Evolutionary conservation across 2,329 filamentous ascomycete species (phyloP), one percentile per base, ranked within the genome.

Genomic region (Epichloe scottii): DNA sequence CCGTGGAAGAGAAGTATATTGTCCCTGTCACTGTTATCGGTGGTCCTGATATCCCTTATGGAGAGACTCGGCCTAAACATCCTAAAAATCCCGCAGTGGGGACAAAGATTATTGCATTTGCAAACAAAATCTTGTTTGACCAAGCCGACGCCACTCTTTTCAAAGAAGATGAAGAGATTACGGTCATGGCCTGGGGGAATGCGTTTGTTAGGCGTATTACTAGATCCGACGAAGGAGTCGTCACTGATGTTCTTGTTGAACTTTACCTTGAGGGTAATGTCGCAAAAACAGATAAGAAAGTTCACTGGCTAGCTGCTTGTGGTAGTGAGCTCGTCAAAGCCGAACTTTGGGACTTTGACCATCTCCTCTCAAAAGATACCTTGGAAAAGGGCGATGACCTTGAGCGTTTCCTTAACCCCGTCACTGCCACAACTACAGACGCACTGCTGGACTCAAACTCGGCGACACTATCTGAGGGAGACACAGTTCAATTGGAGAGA

Each of bases 1-100:
- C 81, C 40, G 76, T 94, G n/a, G 17, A 10, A 30, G 26, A 30
- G 26, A 30, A 30, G 26, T 10, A 30, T 30, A 10, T 30, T 30
- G 26, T 30, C 26, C 8, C 26, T 10, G 26, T 30, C 26, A 30
- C 26, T 30, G 26, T 30, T 10, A 10, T 30, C 26, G 48, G 48
- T 15, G 39, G 48, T 17, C 39, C 48, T 1, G 30, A 44, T 26
- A 8, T 17, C 8, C 48, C 48, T 23, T n/a, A 26, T 2, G 5
- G 26, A 14, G 48, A 50, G 14, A 6, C 23, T 26, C 48, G 48
- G 4, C 48, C 48, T 2, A 50, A 50, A 44, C 48, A 45, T 19
- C 48, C 33, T 0, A 45, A 50, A 21, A 50, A 45, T 38, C 40
- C 21, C 7, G 26, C 39, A 37, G 15, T 50, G n/a, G 48, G 48